Base-by-base conservation (phyloP, 2,329 filamentous ascomycete genomes). In the Capronia americana region DNA sequence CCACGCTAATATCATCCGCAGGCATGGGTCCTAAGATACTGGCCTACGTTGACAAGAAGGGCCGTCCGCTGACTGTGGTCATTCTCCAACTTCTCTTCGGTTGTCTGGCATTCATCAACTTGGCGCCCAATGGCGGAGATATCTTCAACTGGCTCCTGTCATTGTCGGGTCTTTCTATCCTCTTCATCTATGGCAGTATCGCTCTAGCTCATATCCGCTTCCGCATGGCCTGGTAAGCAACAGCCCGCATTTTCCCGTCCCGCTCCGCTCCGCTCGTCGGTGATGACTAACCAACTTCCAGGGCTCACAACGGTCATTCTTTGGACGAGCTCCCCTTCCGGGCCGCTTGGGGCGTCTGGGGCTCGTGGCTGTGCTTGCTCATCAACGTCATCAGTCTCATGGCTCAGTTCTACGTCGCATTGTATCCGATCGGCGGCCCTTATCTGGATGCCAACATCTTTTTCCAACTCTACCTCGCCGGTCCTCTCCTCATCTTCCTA, bases 371-470 rank as follows among this genome's bases (percentile, higher is more conserved):
- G 32, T 93, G 93, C 44, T 84, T 97, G 64, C 70, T 82, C 28
- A 87, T 96, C 77, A 97, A 97, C 79, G 64, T 85, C 24, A 79
- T 94, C 50, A 88, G 97, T 34, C 84, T 97, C 26, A 76, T 90
- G 50, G 92, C 92, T 1, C 93, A 97, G 77, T 95, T 96, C 81
- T 97, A 93, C 91, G 89, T 91, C 58, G 92, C 91, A 26, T 88
- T 91, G 3, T 93, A 89, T 76, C 93, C 93, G 4, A 84, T 95
- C 58, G 86, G 82, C 30, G 69, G 68, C 12, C 69, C 71, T 28
- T 57, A 69, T 46, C 58, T 69, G 57, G 64, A 72, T 65, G 61
- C 71, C 58, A 62, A 66, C 55, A 67, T 54, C 23, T 71, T 73
- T 60, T 72, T 72, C 68, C 66, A 73, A 62, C 64, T 67, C 55